Evolutionary conservation across 306 rosid species (phyloP).

Genomic region (Prunus salicina): DNA sequence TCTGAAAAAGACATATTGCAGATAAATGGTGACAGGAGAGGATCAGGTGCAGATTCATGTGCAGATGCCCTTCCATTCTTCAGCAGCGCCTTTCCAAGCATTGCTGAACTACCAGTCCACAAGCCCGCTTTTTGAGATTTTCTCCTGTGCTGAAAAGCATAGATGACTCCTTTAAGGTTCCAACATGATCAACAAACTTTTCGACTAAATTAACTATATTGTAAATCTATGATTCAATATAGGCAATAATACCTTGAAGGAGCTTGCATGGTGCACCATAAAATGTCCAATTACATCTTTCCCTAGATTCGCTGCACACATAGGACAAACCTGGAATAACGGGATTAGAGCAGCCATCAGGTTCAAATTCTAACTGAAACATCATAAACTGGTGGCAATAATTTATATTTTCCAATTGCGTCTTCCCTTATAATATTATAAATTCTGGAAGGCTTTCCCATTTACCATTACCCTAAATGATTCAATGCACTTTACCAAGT

Average conservation of each 20-base stretch:
- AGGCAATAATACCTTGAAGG: slow-evolving; percentile 56
- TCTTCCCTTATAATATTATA: slow-evolving; percentile 2
- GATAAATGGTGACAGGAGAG: slow-evolving; percentile 71
- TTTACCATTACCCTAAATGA: neutral
- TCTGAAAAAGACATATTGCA: slow-evolving; percentile 39
- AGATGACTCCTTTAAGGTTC: slow-evolving; percentile 15
- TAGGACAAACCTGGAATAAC: slow-evolving; percentile 78
- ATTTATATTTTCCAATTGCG: neutral
- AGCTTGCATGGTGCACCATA: slow-evolving; percentile 52
- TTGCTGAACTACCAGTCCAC: slow-evolving; percentile 51
- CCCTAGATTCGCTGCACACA: slow-evolving; percentile 79
- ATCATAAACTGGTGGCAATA: no score
- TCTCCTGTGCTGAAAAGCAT: slow-evolving; percentile 54
- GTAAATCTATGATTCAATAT: slow-evolving; percentile 12
- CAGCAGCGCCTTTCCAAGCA: slow-evolving; percentile 47
- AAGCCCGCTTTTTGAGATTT: slow-evolving; percentile 56
- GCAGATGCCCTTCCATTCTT: slow-evolving; percentile 39
- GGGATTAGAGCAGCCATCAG: slow-evolving; percentile 24
- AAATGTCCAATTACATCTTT: slow-evolving; percentile 70
- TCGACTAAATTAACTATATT: no score
- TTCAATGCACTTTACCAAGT: neutral
- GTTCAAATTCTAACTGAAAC: slow-evolving; percentile 16
- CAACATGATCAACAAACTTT: neutral
- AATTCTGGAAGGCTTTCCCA: neutral
- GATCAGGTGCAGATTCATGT: slow-evolving; percentile 61